phyloP scores from a whole-genome alignment of 2,329 filamentous ascomycete species.

The Zasmidium angulare region DNA sequence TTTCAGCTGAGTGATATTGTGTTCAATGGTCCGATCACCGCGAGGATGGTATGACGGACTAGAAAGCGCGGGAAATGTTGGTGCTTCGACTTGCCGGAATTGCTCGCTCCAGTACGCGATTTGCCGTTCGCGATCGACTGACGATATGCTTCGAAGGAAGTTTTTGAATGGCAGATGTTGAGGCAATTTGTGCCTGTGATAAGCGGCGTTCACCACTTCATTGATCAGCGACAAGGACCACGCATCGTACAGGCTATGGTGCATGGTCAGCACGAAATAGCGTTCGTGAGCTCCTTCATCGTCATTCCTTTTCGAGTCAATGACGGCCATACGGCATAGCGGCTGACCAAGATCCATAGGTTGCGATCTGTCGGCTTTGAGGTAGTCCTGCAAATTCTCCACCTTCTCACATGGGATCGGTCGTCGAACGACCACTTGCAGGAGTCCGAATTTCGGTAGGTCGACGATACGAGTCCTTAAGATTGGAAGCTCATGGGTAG shows the following conservation, averaged over 20 bases:
- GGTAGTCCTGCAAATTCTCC: constrained; percentile 33
- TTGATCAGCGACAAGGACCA: constrained; percentile 39
- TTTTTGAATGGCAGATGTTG: constrained; percentile 19
- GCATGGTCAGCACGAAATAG: constrained; percentile 24
- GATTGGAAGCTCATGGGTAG: constrained; percentile 35
- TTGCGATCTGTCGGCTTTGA: constrained; percentile 13
- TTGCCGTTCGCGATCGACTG: constrained; percentile 24
- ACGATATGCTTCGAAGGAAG: constrained; percentile 37
- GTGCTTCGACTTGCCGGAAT: constrained; percentile 31
- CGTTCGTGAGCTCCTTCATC: constrained; percentile 34
- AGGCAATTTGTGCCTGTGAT: neutral
- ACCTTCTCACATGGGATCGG: constrained; percentile 33
- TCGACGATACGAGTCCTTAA: constrained; percentile 37
- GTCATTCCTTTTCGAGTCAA: constrained; percentile 27
- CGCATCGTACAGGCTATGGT: constrained; percentile 44
- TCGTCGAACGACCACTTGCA: constrained; percentile 28
- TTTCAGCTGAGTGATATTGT: constrained; percentile 14
- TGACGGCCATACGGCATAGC: neutral
- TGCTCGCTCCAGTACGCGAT: constrained; percentile 37
- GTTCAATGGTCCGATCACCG: constrained; percentile 28
- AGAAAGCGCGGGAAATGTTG: constrained; percentile 36
- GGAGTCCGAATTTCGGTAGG: constrained; percentile 8
- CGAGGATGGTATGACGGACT: constrained; percentile 22
- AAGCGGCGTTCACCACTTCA: constrained; percentile 25
- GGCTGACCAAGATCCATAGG: neutral